phyloP scores from a whole-genome alignment of 805 yeast species.

The Nakazawaea wyomingensis region DNA sequence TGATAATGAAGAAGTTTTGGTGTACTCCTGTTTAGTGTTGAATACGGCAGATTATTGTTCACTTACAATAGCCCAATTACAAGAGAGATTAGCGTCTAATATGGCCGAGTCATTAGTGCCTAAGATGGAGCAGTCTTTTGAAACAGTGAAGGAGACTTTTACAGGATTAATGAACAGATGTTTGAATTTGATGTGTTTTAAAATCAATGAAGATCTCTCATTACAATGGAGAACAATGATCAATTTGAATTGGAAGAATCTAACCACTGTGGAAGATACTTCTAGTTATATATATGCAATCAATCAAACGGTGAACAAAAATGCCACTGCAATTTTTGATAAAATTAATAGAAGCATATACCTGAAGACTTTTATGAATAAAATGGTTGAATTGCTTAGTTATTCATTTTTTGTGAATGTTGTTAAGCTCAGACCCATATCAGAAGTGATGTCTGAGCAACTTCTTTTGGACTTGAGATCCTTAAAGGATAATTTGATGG shows the following conservation, averaged over 20 bases:
- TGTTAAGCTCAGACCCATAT: constrained; percentile 59
- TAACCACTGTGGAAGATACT: constrained; percentile 63
- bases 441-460: constrained; percentile 74
- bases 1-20: constrained; percentile 54
- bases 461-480: constrained; percentile 66
- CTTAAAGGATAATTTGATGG: constrained; percentile 49
- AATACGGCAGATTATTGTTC: constrained; percentile 90
- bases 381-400: constrained; percentile 60
- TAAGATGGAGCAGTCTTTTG: constrained; percentile 45
- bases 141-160: constrained; percentile 49
- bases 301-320: constrained; percentile 38
- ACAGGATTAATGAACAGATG: constrained; percentile 54
- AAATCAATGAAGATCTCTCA: constrained; percentile 56
- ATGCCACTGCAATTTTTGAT: constrained; percentile 44
- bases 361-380: constrained; percentile 69
- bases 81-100: constrained; percentile 46
- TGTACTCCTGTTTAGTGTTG: constrained; percentile 63
- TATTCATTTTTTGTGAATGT: constrained; percentile 53
- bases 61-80: constrained; percentile 71
- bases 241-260: constrained; percentile 66
- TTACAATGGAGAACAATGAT: constrained; percentile 81
- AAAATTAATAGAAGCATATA: constrained; percentile 66
- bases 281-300: constrained; percentile 66
- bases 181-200: constrained; percentile 47
- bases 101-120: constrained; percentile 30